Base-by-base conservation (phyloP, 305 asterid species). In the Solanum hybrid region DNA sequence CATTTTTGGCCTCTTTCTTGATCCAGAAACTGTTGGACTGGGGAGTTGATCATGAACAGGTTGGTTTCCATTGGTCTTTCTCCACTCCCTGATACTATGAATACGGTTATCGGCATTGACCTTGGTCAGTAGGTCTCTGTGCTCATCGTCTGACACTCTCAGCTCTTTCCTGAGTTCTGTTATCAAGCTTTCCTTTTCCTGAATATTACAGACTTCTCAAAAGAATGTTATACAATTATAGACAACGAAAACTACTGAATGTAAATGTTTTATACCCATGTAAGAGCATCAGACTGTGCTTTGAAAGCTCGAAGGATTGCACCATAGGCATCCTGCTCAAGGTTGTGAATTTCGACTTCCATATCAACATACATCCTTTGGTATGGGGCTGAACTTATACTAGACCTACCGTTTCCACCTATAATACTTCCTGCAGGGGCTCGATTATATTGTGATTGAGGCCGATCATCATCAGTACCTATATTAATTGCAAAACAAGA, bases 101-200 rank as follows among this genome's bases (percentile, higher is more conserved):
- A 98, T 95, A 91, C 97, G 96, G 83, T 94, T 98, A 89, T 97
- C 99, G 34, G 96, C 96, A 94, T 96, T 96, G 87, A 97, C 99
- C 92, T 95, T 94, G 89, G 94, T 92, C 78, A 98, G 98, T 73
- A 94, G 92, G 89, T 95, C 97, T 85, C 99, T 93, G 89, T 98
- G 99, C 94, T 98, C 99, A 90, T 98, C 98, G 39, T 98, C 99
- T 16, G 99, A 98, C 75, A 98, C 99, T 93, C 99, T 95, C 91
- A 98, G 94, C 91, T 98, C 99, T 94, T 95, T 98, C 94, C 99
- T 93, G 20, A 98, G 95, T 92, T 98, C 98, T 90, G 99, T 98
- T 89, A 98, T 96, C 87, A 98, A 91, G 87, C 98, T 98, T 92
- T 97, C 99, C 93, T 97, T 98, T 92, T 98, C 99, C 99, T 97